phyloP scores from a whole-genome alignment of 169 alveolate genomes.

The Plasmodium gonderi region DNA sequence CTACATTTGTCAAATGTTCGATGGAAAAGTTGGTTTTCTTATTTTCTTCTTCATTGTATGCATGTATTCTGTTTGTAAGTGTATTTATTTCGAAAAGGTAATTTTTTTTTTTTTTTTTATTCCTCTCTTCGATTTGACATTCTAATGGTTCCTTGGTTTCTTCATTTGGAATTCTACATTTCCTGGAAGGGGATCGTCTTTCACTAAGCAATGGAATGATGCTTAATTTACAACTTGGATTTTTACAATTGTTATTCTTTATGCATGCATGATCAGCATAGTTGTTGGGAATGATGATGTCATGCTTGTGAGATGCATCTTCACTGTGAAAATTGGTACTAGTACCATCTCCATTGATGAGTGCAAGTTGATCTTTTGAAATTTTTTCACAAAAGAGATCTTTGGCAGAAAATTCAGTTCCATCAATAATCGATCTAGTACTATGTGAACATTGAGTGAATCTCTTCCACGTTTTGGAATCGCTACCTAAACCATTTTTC shows the following conservation, averaged over 20 bases:
- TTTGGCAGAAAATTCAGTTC: background rate
- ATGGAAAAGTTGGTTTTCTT: slow-evolving; percentile 33
- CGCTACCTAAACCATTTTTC: slow-evolving; percentile 63
- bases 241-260: background rate
- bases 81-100: slow-evolving; percentile 32
- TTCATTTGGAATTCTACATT: no score
- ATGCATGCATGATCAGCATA: background rate
- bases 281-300: no score
- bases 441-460: slow-evolving; percentile 37
- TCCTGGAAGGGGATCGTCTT: no score
- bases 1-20: slow-evolving; percentile 5
- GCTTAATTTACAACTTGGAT: background rate
- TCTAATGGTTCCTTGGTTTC: background rate
- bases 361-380: background rate
- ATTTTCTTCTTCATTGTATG: slow-evolving; percentile 16
- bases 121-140: background rate
- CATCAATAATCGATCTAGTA: slow-evolving; percentile 39
- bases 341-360: no score
- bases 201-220: no score
- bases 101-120: background rate
- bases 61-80: slow-evolving; percentile 57
- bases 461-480: slow-evolving; percentile 52
- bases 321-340: no score
- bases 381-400: slow-evolving; percentile 39
- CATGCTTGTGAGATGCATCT: no score